A percentile compares a stretch with the other conserved stretches of the same genome.
phyloP scores from a whole-genome alignment of 345 rosid genomes.

The Cardamine occulta region DNA sequence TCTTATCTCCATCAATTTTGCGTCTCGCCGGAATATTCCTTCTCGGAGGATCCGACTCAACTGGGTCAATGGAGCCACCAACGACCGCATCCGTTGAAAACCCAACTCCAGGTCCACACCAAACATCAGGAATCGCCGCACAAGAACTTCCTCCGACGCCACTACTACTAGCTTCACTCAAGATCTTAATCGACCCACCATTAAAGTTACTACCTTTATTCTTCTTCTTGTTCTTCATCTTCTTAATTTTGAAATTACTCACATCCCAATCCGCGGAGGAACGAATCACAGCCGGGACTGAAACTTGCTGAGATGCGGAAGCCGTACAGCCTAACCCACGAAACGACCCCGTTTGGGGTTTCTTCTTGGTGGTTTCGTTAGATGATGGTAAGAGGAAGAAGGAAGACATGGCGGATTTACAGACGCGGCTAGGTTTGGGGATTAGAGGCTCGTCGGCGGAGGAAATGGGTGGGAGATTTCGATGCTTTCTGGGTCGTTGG shows the following conservation, averaged over 20 bases:
- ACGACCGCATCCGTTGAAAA: slow-evolving; percentile 73
- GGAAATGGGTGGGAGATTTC: slow-evolving; percentile 46
- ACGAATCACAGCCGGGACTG: slow-evolving; percentile 79
- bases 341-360: slow-evolving; percentile 58
- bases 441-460: slow-evolving; percentile 45
- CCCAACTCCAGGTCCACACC: slow-evolving; percentile 96
- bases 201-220: slow-evolving; percentile 11
- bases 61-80: slow-evolving; percentile 60
- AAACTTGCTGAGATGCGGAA: slow-evolving; percentile 75
- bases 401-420: slow-evolving; percentile 45
- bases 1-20: slow-evolving; percentile 64
- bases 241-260: slow-evolving; percentile 54
- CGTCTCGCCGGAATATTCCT: slow-evolving; percentile 66
- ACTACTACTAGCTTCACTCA: slow-evolving; percentile 29
- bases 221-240: slow-evolving; percentile 45
- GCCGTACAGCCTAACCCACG: slow-evolving; percentile 79
- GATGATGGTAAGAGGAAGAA: slow-evolving; percentile 52
- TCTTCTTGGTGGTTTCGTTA: slow-evolving; percentile 50
- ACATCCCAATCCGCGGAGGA: slow-evolving; percentile 82
- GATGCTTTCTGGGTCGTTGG: slow-evolving; percentile 55
- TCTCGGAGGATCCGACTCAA: slow-evolving; percentile 50
- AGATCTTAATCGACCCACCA: slow-evolving; percentile 37
- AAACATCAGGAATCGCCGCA: slow-evolving; percentile 70
- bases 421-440: slow-evolving; percentile 49
- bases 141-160: slow-evolving; percentile 36